Conservation (phyloP, 148 eudicot genomes). For the Talinum fruticosum region DNA sequence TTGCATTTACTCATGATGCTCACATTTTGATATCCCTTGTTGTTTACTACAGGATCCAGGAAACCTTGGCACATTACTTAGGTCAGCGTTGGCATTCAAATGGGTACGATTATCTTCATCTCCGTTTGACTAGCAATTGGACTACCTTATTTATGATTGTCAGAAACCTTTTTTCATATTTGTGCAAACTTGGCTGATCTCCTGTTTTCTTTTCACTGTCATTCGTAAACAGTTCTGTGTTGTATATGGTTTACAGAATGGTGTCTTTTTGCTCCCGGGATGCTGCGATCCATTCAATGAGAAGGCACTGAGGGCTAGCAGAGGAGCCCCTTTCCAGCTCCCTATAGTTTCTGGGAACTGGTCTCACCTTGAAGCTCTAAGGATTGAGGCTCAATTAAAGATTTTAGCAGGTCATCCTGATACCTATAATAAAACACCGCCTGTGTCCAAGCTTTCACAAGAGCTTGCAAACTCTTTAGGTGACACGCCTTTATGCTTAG, state of each 20-base stretch:
- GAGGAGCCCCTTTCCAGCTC: conserved; percentile 90
- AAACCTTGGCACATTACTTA: conserved; percentile 84
- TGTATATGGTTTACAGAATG: conserved; percentile 32
- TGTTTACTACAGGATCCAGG: conserved; percentile 76
- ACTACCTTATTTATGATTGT: neutral
- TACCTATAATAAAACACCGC: conserved; percentile 23
- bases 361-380: conserved; percentile 51
- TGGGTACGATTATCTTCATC: conserved; percentile 53
- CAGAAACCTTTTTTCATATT: neutral
- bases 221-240: neutral
- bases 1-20: neutral
- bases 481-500: conserved; percentile 58
- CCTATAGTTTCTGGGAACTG: conserved; percentile 76
- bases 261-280: conserved; percentile 77
- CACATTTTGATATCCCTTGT: conserved; percentile 17
- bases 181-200: neutral
- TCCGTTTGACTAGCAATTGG: neutral
- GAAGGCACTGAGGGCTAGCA: conserved; percentile 83
- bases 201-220: neutral
- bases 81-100: conserved; percentile 88
- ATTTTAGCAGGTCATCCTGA: conserved; percentile 82
- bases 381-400: conserved; percentile 42
- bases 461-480: conserved; percentile 50
- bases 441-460: conserved; percentile 45
- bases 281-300: conserved; percentile 97